Evolutionary conservation across 164 flowering plant species (phyloP), one percentile per base, ranked within the genome.

Genomic region (Magnolia changhungtana): DNA sequence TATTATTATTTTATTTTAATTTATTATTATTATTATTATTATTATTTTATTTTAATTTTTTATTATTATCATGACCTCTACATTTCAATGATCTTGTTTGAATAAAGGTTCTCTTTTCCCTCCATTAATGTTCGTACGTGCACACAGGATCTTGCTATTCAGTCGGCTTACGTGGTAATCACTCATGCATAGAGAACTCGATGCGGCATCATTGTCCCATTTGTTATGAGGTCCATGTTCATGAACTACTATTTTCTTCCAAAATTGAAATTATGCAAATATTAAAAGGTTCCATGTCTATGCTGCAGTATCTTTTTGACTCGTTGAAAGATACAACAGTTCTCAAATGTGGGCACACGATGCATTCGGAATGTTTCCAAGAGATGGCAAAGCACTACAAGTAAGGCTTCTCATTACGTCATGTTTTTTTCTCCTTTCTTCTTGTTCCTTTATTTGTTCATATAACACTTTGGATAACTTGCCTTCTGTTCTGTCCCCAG

Each of bases 331-430:
- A 90, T 73, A 89, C 91, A 49, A 80, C 85, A 49, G 98, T 96
- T 21, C 82, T 96, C 91, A 90, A 85, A 82, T 96, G 99, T 86
- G 99, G 99, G 73, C 99, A 96, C 81, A 94, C 99, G 5, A 92
- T 96, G 93, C 99, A 96, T 77, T 63, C 58, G 45, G 94, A 94
- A 76, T 96, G 99, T 80, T 86, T 86, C 74, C 24, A 78, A 16
- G 94, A 96, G 89, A 92, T 96, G 98, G 82, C 81, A 50, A 87
- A 84, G 79, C 98, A 81, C 67, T 89, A 91, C 77, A 89, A 88
- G 99, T 94, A 86, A 84, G 88, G 45, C 45, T 37, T 19, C 76
- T 0, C 37, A 27, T 49, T n/a, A 2, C 64, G 71, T 59, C 76
- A 29, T 49, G 20, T 72, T 29, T 51, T 14, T 21, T 74, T 16